Evolutionary conservation across 2,329 filamentous ascomycete genomes (phyloP), one percentile per base, ranked within the genome.

Genomic region (Aspergillus sp.): DNA sequence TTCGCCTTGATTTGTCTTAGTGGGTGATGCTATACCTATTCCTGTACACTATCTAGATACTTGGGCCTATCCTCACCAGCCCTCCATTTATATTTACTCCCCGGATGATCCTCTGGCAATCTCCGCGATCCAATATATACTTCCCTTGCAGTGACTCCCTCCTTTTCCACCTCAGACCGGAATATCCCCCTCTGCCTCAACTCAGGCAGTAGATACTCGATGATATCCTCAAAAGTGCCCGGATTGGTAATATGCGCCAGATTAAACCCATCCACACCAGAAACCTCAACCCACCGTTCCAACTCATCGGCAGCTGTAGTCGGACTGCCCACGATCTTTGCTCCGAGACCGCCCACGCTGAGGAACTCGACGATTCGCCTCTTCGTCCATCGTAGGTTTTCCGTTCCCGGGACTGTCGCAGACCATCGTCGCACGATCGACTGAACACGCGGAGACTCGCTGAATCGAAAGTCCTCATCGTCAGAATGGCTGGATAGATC

Each of bases 351-450:
- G 0, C 64, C 65, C 1, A 68, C 45, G 5, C 53, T 51, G 33
- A 68, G 39, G 37, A 65, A 64, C 35, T 68, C 59, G 0, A 61
- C 53, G 40, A 68, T 66, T 0, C 59, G 56, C 30, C 49, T 56
- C 54, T 66, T 66, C 30, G 63, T 61, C 65, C 65, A 68, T 46
- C 68, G 70, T 37, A 62, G 50, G 0, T 61, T 64, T 28, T 67
- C 58, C 0, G 61, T 66, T 1, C 68, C 68, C 0, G 69, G 69
- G 0, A 71, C 67, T 0, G 68, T 71, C 10, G 60, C 63, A 0
- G 69, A 67, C 70, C 70, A 73, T 38, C 65, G 59, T 27, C 63
- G 66, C n/a, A 72, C 68, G 59, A 73, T 66, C 12, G 64, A 67
- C 7, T 68, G 66, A 7, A 75, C 68, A 2, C 64, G 66, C 2